Evolutionary conservation across 768 basidiomycete species (phyloP), one percentile per base, ranked within the genome.

Genomic region (Terana coerulea): DNA sequence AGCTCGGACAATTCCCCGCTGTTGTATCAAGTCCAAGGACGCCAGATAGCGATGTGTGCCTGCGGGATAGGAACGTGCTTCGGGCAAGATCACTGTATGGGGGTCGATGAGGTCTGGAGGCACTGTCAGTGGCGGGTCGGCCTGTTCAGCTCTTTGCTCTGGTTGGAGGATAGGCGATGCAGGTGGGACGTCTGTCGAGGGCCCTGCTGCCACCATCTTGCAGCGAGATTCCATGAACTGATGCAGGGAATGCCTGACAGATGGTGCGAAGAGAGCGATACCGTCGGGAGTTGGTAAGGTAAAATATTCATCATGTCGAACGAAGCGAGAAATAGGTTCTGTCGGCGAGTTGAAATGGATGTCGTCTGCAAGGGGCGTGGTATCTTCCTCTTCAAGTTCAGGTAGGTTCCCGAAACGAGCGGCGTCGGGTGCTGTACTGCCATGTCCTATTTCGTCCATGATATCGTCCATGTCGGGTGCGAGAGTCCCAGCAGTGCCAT

Each of bases 1-100:
- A 10, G 71, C 65, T 3, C 74, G 75, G 34, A 84, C 74, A 2
- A 91, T 69, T 17, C 72, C 73, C 45, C 79, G 83, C 56, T 83
- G 84, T 63, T 90, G 89, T 6, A 91, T 72, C 17, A 89, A 56
- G 25, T 80, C 72, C 54, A 90, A 63, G 25, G 86, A 90, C 14
- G 79, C 80, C 67, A 91, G 71, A 60, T 91, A 91, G 24, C 74
- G 76, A 62, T 90, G 87, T 15, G 61, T 39, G 17, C 62, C 11
- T 53, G 46, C n/a, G 76, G 72, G 29, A 57, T 52, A 11, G 77
- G 75, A 35, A 78, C 63, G 33, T 61, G 61, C 4, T 43, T 42
- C 17, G 2, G 56, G 54, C 1, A 59, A 42, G 2, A 29, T 44
- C 17, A 62, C 26, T 0, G 61, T 64, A 19, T 46, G 37, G 10